Evolutionary conservation across 2,329 filamentous ascomycete genomes (phyloP), one percentile per base, ranked within the genome.

Genomic region (Anthostomella pinea): DNA sequence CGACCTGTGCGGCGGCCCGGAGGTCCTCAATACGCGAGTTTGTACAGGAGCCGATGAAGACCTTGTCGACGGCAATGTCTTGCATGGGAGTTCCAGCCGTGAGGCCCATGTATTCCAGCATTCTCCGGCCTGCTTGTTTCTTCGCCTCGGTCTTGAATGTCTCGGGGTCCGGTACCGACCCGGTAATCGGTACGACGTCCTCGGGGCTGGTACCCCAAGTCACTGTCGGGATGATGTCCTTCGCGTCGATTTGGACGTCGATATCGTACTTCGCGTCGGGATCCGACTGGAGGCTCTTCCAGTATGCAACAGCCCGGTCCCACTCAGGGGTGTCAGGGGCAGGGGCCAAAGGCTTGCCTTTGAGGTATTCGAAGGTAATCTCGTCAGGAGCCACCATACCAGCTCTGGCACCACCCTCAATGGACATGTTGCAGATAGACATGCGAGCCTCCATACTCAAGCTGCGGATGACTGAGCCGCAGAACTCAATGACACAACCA

Each of bases 381-480:
- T 96, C 84, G 58, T 98, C 93, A 5, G 93, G 93, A 8, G 93
- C 93, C 41, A 98, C 83, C 89, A 98, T 95, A 51, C 93, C 93
- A 43, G 91, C 91, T 68, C 93, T 79, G 30, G 93, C 93, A 66
- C 93, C 93, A 52, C 77, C 93, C 72, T 98, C 93, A 53, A 97
- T 96, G 10, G 90, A 89, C 93, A 97, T 97, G 72, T 98, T 98
- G 73, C 93, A 97, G 63, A 98, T 95, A 46, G 90, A 96, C 93
- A 98, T 97, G 52, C 93, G 82, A 27, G 91, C 93, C 67, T 97
- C 93, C 79, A 98, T 95, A 66, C 87, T 95, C 54, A 97, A 73
- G 44, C 68, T 70, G 52, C 88, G 82, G 60, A 98, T 96, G 44
- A 93, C 87, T 33, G 90, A 95, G 42, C 93, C 93, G 60, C 89